Evolutionary conservation across 2,329 filamentous ascomycete species (phyloP), one percentile per base, ranked within the genome.

Genomic region (Botryotinia globosa): DNA sequence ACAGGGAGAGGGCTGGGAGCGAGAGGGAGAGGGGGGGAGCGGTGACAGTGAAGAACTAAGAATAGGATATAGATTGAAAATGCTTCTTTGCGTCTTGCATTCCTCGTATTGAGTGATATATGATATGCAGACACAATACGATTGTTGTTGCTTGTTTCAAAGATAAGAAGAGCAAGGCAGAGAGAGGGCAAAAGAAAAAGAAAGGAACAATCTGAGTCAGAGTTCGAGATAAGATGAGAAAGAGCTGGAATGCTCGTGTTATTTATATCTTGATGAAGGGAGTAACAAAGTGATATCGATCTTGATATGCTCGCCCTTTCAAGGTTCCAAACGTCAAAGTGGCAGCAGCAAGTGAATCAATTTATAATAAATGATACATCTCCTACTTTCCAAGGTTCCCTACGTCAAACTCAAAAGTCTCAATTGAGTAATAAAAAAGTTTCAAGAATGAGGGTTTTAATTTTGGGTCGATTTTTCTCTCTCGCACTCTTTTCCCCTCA

Each of bases 131-230:
- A n/a, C 48, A 69, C 67, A 48, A 48, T 44, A n/a, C 34, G 61
- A 66, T 51, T 66, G 34, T 54, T 34, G 37, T 20, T 71, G 29
- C 59, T 71, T 66, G 59, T 64, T 54, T 45, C 18, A 72, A 45
- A 56, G 70, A 68, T 39, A 59, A 45, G 63, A 58, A n/a, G 34
- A 42, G 32, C 32, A 44, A 32, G 29, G 37, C 22, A 58, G 39
- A 39, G 54, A 58, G 39, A 39, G 54, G 44, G n/a, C n/a, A 8
- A 14, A 14, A 32, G 32, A 39, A 51, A 42, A 42, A 42, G 34
- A 42, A 62, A 39, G 34, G 32, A 22, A 29, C 25, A 54, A 67
- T n/a, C 45, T n/a, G 64, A 54, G 64, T 39, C 64, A 54, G 42
- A 29, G 37, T 29, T 29, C 12, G 29, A 71, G 29, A 73, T 72